Percentiles rank a stretch among this genome's conserved stretches.
Conservation (phyloP, 2,329 filamentous ascomycete species). For the Periconia macrospinosa region DNA sequence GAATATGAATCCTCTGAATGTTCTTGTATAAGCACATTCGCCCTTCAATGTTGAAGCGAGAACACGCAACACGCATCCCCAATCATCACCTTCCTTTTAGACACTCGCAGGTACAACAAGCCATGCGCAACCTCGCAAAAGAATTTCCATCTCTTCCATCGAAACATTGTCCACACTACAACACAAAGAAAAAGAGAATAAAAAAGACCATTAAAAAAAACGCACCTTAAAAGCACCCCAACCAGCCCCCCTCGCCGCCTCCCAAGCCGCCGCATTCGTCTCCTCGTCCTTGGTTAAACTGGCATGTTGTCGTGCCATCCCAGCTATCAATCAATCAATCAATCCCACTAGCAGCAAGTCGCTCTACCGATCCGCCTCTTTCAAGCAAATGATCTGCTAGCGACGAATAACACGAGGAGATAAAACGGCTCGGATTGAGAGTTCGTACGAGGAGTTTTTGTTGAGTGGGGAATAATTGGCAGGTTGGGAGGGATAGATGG, state of each 20-base stretch:
- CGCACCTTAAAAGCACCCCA: constrained; percentile 66
- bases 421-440: no score
- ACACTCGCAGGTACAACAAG: background rate
- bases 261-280: constrained; percentile 70
- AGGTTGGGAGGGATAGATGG: background rate
- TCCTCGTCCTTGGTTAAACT: constrained; percentile 64
- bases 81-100: background rate
- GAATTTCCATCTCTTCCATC: background rate
- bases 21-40: no score
- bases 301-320: constrained; percentile 55
- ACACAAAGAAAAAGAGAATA: background rate
- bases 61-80: no score
- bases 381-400: no score
- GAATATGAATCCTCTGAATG: no score
- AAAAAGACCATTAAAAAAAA: constrained; percentile 1
- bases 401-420: no score
- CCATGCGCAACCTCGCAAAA: background rate
- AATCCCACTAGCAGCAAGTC: background rate
- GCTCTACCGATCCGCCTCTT: background rate
- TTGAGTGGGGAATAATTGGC: background rate
- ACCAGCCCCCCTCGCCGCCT: constrained; percentile 68
- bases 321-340: background rate
- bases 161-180: background rate
- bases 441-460: no score
- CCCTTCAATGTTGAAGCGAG: no score